Base-by-base conservation (phyloP, 345 rosid genomes). In the Gossypium australe region DNA sequence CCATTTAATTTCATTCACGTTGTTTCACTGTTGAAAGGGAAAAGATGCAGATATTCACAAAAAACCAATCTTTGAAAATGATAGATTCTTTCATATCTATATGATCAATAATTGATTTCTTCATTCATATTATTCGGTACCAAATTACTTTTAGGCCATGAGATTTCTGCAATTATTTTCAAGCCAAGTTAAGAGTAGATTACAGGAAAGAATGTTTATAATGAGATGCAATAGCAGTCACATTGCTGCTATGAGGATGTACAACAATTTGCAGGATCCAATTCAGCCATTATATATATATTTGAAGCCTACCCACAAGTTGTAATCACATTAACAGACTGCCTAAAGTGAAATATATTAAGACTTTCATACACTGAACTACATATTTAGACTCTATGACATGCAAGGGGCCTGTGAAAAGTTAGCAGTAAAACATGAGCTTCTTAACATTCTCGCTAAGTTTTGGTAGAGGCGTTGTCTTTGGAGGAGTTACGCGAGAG, bases 341-440 rank as follows among this genome's bases (percentile, higher is more conserved):
- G 9, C 24, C 69, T 58, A 34, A 13, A 51, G 45, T 45, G 60
- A 45, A 25, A 62, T 63, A 34, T 63, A 62, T n/a, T 12, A 60
- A 4, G 53, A 49, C 0, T 16, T 65, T 14, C 52, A 61, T 20
- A 16, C 24, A 13, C 13, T 49, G 71, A 60, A 63, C 56, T 51
- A 51, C 56, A 51, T 2, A 48, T 12, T 48, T 48, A 11, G 4
- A 55, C 27, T 25, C 29, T 52, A 34, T 9, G 71, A 49, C 58
- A 71, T 45, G 76, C 68, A 73, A 47, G 10, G 67, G 3, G 5
- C 34, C 71, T 29, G 63, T 14, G 65, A 71, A 29, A 27, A 75
- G 20, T 88, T 86, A 94, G 84, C 98, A 94, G 74, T 92, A 94
- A 79, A 94, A 94, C 98, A 94, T 94, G 24, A 94, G 94, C 58